These are phyloP conservation scores for Syzygium syzygioides DNA, from an alignment of 441 rosid genomes.

Conservation along the genomic window DNA sequence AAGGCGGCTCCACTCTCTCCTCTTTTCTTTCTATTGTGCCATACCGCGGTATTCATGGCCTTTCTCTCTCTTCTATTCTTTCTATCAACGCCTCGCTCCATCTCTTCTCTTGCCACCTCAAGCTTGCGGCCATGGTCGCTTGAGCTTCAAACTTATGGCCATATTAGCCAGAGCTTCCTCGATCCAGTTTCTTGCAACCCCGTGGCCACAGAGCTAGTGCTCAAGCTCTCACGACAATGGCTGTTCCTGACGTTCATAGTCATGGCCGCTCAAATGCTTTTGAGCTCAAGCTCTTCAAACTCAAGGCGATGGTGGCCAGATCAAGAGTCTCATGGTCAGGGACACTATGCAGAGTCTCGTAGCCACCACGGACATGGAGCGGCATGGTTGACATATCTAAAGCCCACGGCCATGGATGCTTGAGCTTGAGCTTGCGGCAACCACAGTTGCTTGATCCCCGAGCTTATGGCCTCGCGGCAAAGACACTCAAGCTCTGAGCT, in stretches of 20 bases:
- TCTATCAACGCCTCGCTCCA: neutral
- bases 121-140: neutral
- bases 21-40: neutral
- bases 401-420: neutral
- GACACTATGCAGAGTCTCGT: neutral
- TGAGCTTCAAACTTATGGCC: neutral
- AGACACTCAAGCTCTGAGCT: neutral
- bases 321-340: neutral
- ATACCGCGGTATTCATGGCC: neutral
- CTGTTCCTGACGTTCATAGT: neutral
- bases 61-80: neutral
- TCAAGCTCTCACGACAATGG: neutral
- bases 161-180: neutral
- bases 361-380: neutral
- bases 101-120: neutral
- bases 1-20: neutral
- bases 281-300: neutral
- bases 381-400: neutral
- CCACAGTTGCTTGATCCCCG: neutral
- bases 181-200: neutral
- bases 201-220: neutral
- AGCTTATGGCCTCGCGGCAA: neutral
- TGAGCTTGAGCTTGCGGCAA: neutral
- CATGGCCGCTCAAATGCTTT: neutral
- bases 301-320: neutral